Percentiles rank a stretch among this genome's conserved stretches.
Conservation (phyloP, 257 asterid genomes). For the Solanum sejunctum region DNA sequence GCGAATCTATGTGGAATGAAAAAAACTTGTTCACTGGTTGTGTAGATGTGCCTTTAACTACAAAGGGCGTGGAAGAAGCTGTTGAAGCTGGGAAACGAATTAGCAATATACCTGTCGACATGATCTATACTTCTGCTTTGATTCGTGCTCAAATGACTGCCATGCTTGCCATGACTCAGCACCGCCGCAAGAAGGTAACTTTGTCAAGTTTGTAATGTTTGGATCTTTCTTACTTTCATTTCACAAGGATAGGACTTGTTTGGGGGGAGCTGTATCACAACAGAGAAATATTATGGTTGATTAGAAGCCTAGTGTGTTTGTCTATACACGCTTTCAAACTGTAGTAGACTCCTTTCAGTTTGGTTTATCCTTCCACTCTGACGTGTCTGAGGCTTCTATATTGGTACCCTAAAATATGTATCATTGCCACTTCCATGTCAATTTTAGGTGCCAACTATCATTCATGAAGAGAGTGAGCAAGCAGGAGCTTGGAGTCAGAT, state of each 20-base stretch:
- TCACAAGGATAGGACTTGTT: not conserved
- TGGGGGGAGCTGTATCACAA: not conserved
- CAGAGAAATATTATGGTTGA: not conserved
- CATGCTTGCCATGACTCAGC: constrained; percentile 98
- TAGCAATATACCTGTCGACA: constrained; percentile 86
- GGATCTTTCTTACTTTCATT: not conserved
- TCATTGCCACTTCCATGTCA: not conserved
- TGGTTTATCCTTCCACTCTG: not conserved
- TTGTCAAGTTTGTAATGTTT: not conserved
- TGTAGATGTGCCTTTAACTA: constrained; percentile 90
- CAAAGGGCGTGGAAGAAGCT: constrained; percentile 94
- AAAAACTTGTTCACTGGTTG: constrained; percentile 97
- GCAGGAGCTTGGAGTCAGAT: constrained; percentile 84
- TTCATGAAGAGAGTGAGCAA: constrained; percentile 75
- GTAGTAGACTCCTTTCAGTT: not conserved
- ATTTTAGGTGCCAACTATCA: constrained; percentile 75
- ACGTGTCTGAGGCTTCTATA: not conserved
- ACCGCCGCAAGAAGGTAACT: constrained; percentile 87
- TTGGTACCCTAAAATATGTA: not conserved
- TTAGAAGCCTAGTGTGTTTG: not conserved
- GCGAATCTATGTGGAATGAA: constrained; percentile 99
- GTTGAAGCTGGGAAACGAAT: constrained; percentile 93
- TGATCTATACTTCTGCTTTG: constrained; percentile 78
- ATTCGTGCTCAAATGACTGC: constrained; percentile 99
- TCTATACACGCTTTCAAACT: not conserved